Evolutionary conservation across 2,329 filamentous ascomycete species (phyloP).

Genomic region (Rutstroemia sydowiana): DNA sequence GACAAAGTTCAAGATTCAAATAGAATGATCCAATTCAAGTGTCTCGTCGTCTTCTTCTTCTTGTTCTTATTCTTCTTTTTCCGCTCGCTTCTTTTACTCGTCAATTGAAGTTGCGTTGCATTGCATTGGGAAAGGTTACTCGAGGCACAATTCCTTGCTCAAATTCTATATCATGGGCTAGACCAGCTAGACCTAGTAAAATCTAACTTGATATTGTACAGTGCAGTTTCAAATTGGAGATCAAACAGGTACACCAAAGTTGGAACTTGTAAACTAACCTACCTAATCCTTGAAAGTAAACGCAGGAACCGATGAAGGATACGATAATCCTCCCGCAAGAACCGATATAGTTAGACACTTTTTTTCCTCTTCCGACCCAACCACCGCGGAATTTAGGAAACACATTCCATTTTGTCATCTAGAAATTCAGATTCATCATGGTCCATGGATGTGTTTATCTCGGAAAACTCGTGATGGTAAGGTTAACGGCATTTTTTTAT

Average conservation of each 20-base stretch:
- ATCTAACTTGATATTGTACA: neutral
- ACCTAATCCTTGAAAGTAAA: slow-evolving; percentile 2
- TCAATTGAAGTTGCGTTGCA: neutral
- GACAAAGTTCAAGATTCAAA: no score
- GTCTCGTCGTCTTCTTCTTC: no score
- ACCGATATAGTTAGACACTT: neutral
- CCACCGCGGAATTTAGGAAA: no score
- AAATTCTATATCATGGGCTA: neutral
- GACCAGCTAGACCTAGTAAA: neutral
- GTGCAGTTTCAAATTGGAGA: slow-evolving; percentile 21
- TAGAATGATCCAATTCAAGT: no score
- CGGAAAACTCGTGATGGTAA: neutral
- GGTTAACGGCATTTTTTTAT: neutral
- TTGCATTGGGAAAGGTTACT: neutral
- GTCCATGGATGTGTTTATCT: neutral
- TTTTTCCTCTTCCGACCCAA: no score
- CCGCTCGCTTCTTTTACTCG: no score
- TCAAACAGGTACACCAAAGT: slow-evolving; percentile 23
- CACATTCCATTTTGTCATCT: neutral
- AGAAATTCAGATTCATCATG: neutral
- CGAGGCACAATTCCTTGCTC: neutral
- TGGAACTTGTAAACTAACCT: neutral
- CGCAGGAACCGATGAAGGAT: neutral
- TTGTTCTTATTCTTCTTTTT: no score
- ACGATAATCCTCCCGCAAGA: neutral